These are phyloP conservation scores for Phalaenopsis aphrodite DNA, from an alignment of 106 monocot genomes.

Conservation along the genomic window DNA sequence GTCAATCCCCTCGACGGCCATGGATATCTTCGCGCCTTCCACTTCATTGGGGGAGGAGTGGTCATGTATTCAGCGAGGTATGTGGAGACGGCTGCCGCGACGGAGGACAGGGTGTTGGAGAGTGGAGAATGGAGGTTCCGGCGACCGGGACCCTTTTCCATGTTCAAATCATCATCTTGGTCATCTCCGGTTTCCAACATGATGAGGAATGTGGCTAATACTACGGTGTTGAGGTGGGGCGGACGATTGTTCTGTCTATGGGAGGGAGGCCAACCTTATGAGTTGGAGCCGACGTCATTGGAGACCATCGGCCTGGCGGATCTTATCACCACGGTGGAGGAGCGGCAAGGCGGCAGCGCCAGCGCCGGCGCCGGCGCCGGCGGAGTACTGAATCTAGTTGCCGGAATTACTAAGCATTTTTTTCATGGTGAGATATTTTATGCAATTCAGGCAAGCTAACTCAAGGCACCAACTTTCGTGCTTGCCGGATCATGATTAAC, in stretches of 20 bases:
- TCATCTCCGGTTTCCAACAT: conserved; percentile 41
- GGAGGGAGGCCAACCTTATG: conserved; percentile 86
- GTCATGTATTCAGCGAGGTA: conserved; percentile 64
- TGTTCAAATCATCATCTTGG: conserved; percentile 19
- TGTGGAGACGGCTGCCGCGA: conserved; percentile 53
- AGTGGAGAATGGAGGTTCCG: conserved; percentile 49
- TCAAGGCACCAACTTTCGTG: too few species aligned
- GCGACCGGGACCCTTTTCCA: conserved; percentile 77
- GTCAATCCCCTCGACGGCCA: conserved; percentile 90
- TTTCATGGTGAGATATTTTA: not conserved
- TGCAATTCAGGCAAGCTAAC: too few species aligned
- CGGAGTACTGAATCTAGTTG: not conserved
- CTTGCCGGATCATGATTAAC: too few species aligned
- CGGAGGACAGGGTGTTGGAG: conserved; percentile 40
- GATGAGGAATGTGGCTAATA: conserved; percentile 94
- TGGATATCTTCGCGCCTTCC: conserved; percentile 80
- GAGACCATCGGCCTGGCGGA: conserved; percentile 48
- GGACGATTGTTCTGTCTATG: conserved; percentile 67
- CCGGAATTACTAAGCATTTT: not conserved
- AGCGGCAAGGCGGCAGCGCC: not conserved
- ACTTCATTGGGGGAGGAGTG: conserved; percentile 19
- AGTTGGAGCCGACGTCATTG: conserved; percentile 45
- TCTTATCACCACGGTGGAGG: conserved; percentile 9
- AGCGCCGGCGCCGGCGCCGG: not conserved
- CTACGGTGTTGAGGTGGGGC: conserved; percentile 61